These are phyloP conservation scores for Verticillium dahliae DNA, from an alignment of 2,329 filamentous ascomycete genomes.

Conservation along the genomic window DNA sequence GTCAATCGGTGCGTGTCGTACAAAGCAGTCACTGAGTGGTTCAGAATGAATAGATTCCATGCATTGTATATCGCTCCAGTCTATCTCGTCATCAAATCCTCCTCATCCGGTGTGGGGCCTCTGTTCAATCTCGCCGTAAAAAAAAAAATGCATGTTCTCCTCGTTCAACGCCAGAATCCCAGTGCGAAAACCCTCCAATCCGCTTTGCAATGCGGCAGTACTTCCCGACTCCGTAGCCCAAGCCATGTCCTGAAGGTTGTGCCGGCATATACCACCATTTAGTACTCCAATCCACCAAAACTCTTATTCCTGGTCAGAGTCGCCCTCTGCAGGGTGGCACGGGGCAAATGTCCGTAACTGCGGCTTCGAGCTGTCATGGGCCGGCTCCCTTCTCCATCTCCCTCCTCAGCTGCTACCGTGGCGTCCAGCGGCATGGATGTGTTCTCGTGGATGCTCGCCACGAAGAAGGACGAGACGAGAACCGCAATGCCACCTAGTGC, in stretches of 20 bases:
- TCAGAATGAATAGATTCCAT: too few species aligned
- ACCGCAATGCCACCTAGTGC: conserved; percentile 77
- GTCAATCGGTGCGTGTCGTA: too few species aligned
- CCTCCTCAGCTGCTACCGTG: conserved; percentile 35
- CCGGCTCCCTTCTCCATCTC: conserved; percentile 20
- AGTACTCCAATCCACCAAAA: conserved; percentile 43
- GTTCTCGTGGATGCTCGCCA: conserved; percentile 61
- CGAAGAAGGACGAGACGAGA: conserved; percentile 68
- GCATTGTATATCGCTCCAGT: too few species aligned
- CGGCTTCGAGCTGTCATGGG: conserved; percentile 21
- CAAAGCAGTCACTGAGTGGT: too few species aligned
- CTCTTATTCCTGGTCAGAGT: conserved; percentile 41
- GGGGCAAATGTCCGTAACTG: conserved; percentile 33
- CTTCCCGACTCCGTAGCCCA: too few species aligned
- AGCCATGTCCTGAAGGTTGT: too few species aligned
- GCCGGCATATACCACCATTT: background rate
- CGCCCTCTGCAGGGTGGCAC: conserved; percentile 38
- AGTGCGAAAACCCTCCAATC: background rate
- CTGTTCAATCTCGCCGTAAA: too few species aligned
- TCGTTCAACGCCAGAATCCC: too few species aligned
- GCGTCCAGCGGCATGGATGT: conserved; percentile 28
- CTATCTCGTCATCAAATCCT: too few species aligned
- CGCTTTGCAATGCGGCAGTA: background rate
- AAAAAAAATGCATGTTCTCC: too few species aligned
- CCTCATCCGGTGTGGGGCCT: too few species aligned